phyloP scores from a whole-genome alignment of 2,329 filamentous ascomycete species.

The Aspergillus proliferans region DNA sequence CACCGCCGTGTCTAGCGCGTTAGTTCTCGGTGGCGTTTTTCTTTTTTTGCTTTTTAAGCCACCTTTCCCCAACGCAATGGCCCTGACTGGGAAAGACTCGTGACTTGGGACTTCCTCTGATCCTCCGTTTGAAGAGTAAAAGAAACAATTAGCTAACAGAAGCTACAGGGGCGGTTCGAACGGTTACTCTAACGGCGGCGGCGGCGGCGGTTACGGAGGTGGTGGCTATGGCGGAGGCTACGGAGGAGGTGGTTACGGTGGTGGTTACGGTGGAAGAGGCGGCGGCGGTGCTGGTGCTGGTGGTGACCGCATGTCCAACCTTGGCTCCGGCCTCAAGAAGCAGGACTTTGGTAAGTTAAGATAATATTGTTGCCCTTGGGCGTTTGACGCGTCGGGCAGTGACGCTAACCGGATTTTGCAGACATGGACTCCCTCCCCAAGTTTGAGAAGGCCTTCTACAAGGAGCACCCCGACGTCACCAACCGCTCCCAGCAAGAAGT shows the following conservation, averaged over 20 bases:
- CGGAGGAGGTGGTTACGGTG: slow-evolving; percentile 15
- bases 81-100: neutral
- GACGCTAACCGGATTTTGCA: slow-evolving; percentile 34
- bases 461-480: slow-evolving; percentile 77
- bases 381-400: slow-evolving; percentile 3
- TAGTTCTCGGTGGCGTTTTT: neutral
- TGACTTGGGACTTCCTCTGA: neutral
- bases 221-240: slow-evolving; percentile 24
- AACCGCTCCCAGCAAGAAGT: slow-evolving; percentile 72
- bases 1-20: neutral
- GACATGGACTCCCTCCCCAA: slow-evolving; percentile 77
- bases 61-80: neutral
- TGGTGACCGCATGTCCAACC: slow-evolving; percentile 89
- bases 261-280: slow-evolving; percentile 32
- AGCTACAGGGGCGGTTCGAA: slow-evolving; percentile 38
- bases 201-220: slow-evolving; percentile 20
- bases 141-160: neutral
- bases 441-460: slow-evolving; percentile 99
- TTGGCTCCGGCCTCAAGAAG: slow-evolving; percentile 79
- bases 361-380: neutral
- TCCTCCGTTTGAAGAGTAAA: neutral
- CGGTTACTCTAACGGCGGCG: slow-evolving; percentile 40
- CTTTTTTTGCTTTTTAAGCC: no score
- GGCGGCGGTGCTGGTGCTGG: slow-evolving; percentile 54
- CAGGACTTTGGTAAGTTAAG: slow-evolving; percentile 74